Evolutionary conservation across 1,139 yeast species (phyloP), one percentile per base, ranked within the genome.

Genomic region (Ogataea hybrid): DNA sequence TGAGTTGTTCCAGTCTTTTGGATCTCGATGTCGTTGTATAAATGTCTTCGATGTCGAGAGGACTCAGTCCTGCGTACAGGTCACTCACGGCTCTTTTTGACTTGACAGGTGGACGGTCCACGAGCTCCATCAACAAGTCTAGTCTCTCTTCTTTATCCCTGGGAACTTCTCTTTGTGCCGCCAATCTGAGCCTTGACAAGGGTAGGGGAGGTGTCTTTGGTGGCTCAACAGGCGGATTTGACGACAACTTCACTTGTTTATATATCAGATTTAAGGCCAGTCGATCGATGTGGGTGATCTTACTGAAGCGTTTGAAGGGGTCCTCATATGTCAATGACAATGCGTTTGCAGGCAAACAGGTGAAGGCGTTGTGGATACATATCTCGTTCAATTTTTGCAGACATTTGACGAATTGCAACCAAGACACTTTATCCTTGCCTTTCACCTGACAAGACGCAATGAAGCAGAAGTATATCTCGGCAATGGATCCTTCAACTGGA

Each of bases 401-500:
- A 33, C 54, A 53, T 33, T 52, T 57, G 33, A 57, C 41, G 18
- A 59, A 60, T 28, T 59, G 62, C 18, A 57, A 35, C 62, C 63
- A 60, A 3, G 62, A 57, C 2, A 60, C 62, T 35, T 58, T 57
- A 36, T 60, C 63, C 29, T 55, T 58, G 2, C 62, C 61, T 31
- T 50, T 56, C 23, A 51, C 52, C 30, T 58, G 58, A 6, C 49
- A 49, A 2, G 61, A 55, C 5, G 58, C 53, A 6, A 57, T 54
- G 37, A 58, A 59, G 34, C 59, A 53, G 41, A 58, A 58, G 39
- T 59, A 59, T 3, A 55, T 52, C 36, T 59, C 61, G 1, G 61
- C 44, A 3, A 61, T 46, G 2, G 52, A 44, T 4, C 65, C 65
- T n/a, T 47, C 47, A 6, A 61, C 57, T 1, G 65, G 65, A 1